Conservation (phyloP, 805 yeast species). For the Wilhelminamyces savonicus region DNA sequence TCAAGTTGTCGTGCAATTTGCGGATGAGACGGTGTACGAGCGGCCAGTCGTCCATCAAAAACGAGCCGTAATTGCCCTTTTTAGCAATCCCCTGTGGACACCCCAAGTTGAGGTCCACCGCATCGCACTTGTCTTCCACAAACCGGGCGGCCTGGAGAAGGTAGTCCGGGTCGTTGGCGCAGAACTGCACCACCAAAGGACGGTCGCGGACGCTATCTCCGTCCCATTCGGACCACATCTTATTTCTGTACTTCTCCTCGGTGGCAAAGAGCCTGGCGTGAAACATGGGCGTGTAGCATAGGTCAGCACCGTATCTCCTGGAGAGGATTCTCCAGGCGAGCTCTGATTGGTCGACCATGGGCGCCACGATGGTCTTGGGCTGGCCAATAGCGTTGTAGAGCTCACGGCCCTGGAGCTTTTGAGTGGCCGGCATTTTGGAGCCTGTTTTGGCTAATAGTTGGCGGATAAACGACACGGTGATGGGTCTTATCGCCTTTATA, state of each 20-base stretch:
- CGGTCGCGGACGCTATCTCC: slow-evolving; percentile 68
- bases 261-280: slow-evolving; percentile 89
- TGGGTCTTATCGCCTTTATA: no score
- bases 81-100: slow-evolving; percentile 98
- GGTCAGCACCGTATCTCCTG: slow-evolving; percentile 83
- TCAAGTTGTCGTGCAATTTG: slow-evolving; percentile 66
- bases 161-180: slow-evolving; percentile 91
- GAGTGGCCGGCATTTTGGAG: slow-evolving; percentile 12
- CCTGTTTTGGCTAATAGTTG: no score
- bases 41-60: slow-evolving; percentile 96
- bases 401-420: slow-evolving; percentile 49
- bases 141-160: slow-evolving; percentile 73
- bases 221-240: slow-evolving; percentile 66
- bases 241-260: slow-evolving; percentile 70
- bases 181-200: slow-evolving; percentile 90
- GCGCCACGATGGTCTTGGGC: slow-evolving; percentile 88
- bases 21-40: slow-evolving; percentile 65
- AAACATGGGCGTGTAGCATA: slow-evolving; percentile 95
- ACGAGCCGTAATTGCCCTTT: slow-evolving; percentile 93
- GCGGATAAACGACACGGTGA: no score
- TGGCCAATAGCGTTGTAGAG: slow-evolving; percentile 62
- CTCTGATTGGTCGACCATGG: slow-evolving; percentile 98
- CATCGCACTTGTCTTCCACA: slow-evolving; percentile 85
- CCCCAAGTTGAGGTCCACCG: slow-evolving; percentile 91
- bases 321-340: slow-evolving; percentile 91